Conservation (phyloP, 345 rosid genomes). For the Salix exigua region DNA sequence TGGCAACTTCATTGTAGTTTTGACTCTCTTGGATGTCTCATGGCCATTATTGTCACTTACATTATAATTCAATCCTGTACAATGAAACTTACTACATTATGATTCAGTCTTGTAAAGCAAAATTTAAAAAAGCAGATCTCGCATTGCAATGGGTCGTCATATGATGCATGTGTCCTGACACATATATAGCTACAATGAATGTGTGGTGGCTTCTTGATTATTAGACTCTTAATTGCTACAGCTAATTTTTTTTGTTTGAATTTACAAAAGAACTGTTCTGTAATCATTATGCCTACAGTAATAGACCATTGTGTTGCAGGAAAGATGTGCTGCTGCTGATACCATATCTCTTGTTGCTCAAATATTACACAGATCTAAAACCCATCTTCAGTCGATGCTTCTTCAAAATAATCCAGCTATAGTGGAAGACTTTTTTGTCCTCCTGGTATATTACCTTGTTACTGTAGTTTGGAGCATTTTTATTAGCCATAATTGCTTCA, state of each 20-base stretch:
- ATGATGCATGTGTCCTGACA: not conserved
- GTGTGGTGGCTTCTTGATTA: conserved; percentile 5
- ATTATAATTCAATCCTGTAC: not conserved
- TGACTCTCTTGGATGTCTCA: not conserved
- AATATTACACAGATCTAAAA: conserved; percentile 76
- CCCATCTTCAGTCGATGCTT: conserved; percentile 91
- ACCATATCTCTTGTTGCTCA: conserved; percentile 77
- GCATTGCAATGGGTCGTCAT: not conserved
- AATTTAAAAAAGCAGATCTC: not conserved
- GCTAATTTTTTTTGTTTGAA: not conserved
- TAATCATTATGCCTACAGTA: not conserved
- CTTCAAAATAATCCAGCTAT: conserved; percentile 65
- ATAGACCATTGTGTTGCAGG: conserved; percentile 54
- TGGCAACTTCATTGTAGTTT: not conserved
- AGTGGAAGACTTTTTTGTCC: conserved; percentile 82
- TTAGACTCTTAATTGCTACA: not conserved
- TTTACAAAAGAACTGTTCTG: not conserved
- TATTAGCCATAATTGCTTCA: not conserved
- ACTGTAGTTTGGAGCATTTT: not conserved
- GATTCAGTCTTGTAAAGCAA: not conserved
- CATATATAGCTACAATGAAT: not conserved
- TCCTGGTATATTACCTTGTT: conserved; percentile 52
- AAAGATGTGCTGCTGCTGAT: conserved; percentile 91
- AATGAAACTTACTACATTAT: not conserved
- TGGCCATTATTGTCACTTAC: not conserved